Conservation (phyloP, 1,284 basidiomycete species). For the Apiotrichum porosum region DNA sequence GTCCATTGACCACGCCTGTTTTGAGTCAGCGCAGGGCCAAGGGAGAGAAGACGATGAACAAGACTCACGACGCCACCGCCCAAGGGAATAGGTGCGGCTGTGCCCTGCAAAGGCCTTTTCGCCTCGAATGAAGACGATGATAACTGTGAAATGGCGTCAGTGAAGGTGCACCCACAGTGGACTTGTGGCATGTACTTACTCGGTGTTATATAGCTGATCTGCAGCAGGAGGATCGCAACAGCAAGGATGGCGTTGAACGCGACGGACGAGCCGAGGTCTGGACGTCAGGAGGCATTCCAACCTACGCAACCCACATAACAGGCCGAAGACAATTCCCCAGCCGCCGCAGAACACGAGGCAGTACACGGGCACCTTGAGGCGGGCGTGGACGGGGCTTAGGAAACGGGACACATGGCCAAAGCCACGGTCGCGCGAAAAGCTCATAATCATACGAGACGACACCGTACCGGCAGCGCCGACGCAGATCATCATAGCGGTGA, state of each 20-base stretch:
- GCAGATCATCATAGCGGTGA: conserved; percentile 20
- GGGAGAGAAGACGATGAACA: too few species aligned
- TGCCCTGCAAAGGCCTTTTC: conserved; percentile 40
- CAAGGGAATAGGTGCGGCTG: conserved; percentile 37
- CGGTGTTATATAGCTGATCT: background rate
- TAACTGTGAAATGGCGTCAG: too few species aligned
- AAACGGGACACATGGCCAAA: conserved; percentile 2
- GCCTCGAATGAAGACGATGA: conserved; percentile 48
- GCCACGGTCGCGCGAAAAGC: conserved; percentile 9
- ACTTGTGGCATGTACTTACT: too few species aligned
- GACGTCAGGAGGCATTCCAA: too few species aligned
- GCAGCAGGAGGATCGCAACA: background rate
- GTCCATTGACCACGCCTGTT: conserved; percentile 41
- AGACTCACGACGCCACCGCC: conserved; percentile 37
- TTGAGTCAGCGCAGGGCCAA: too few species aligned
- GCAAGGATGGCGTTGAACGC: conserved; percentile 5
- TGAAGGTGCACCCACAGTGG: too few species aligned
- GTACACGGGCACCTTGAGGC: conserved; percentile 25
- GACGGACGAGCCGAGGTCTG: conserved; percentile 9
- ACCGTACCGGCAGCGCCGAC: conserved; percentile 22
- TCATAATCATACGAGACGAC: conserved; percentile 20
- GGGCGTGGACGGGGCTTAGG: conserved; percentile 9
- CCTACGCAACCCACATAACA: too few species aligned
- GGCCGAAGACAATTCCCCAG: conserved; percentile 51
- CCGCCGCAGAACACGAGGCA: conserved; percentile 30